These are phyloP conservation scores for Neonectria neomacrospora DNA, from an alignment of 2,329 filamentous ascomycete genomes.

Conservation along the genomic window DNA sequence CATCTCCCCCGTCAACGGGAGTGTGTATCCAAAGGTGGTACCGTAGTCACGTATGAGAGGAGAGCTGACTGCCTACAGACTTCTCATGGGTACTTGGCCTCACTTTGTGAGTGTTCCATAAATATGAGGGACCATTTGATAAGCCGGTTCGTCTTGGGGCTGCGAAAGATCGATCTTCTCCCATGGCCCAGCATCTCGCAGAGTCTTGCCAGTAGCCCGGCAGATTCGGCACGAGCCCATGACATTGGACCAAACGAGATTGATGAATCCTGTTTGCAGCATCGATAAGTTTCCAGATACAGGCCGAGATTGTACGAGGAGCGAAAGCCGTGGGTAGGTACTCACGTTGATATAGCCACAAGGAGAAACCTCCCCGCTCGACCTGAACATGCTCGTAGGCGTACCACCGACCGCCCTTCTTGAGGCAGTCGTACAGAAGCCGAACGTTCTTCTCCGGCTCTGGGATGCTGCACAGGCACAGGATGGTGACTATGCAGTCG, in stretches of 20 bases:
- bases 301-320: constrained; percentile 1
- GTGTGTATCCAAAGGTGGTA: background rate
- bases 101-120: constrained; percentile 65
- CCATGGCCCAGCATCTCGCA: constrained; percentile 64
- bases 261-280: constrained; percentile 55
- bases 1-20: too few species aligned
- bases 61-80: too few species aligned
- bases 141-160: constrained; percentile 55
- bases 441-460: constrained; percentile 65
- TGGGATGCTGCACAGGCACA: constrained; percentile 73
- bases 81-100: background rate
- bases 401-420: constrained; percentile 71
- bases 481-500: constrained; percentile 69
- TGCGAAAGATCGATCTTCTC: constrained; percentile 58
- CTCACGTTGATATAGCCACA: constrained; percentile 64
- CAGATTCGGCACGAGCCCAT: constrained; percentile 64
- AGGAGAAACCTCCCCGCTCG: constrained; percentile 51
- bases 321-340: constrained; percentile 20
- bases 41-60: background rate
- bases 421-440: constrained; percentile 67
- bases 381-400: constrained; percentile 69
- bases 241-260: constrained; percentile 63
- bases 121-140: constrained; percentile 59
- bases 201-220: constrained; percentile 58
- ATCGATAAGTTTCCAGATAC: background rate